Evolutionary conservation across 495 filamentous ascomycete genomes (phyloP), one percentile per base, ranked within the genome.

Genomic region (Thermochaetoides thermophila): DNA sequence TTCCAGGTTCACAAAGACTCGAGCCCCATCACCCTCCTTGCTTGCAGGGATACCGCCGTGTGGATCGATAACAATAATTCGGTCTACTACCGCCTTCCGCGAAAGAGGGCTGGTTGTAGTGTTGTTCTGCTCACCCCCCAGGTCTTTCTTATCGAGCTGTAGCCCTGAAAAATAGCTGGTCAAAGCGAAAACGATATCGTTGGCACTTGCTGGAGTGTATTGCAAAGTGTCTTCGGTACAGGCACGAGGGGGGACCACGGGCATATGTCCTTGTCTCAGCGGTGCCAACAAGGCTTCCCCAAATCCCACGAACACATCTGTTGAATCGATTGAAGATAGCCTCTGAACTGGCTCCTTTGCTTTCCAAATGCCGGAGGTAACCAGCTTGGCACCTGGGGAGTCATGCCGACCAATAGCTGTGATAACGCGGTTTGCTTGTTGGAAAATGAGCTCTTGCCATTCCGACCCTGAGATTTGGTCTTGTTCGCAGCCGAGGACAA

Each of bases 1-100:
- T 49, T 92, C 81, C 45, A 99, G 68, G 44, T 99, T 99, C 52
- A 99, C 69, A 52, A 95, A 99, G 3, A 94, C 71, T 47, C 94
- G 82, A 10, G 80, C 75, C 7, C 70, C 68, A 25, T 79, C 69
- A 0, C 69, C 69, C 11, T 74, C 68, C 25, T 70, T 69, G 32
- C 60, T 66, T 0, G 78, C 67, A 1, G 89, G 91, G 31, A 89
- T 85, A 6, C 91, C 89, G 4, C 89, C 89, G 2, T 81, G 50
- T 0, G 82, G 80, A 55, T 99, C 91, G 11, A 99, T 63, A 16
- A 96, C 63, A 43, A 99, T 87, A 17, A 99, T 63, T 3, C 89
- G 69, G 44, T 96, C 89, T 2, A 96, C 57, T 5, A 73, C 66
- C 2, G 81, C 71, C 20, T 52, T 48, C 21, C 71, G 60, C 14